These are phyloP conservation scores for Aspergillus sp. DNA, from an alignment of 2,329 filamentous ascomycete species.

Conservation along the genomic window DNA sequence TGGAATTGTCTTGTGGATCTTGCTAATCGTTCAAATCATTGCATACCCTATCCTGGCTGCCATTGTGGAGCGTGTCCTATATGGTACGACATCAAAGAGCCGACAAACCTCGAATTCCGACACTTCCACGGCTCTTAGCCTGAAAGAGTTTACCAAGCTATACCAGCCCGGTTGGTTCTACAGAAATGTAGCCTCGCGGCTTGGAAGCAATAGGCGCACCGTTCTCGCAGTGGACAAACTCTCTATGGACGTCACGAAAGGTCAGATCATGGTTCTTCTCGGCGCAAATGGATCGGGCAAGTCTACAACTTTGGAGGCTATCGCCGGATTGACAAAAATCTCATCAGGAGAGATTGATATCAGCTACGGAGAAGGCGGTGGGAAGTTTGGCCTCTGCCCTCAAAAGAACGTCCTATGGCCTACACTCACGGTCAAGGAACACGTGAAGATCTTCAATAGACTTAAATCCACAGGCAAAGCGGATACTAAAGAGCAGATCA, in stretches of 20 bases:
- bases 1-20: conserved; percentile 73
- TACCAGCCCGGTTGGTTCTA: conserved; percentile 67
- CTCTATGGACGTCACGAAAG: conserved; percentile 67
- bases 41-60: conserved; percentile 74
- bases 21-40: conserved; percentile 74
- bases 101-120: conserved; percentile 42
- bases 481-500: conserved; percentile 59
- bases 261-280: conserved; percentile 81
- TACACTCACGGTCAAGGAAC: conserved; percentile 79
- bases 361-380: conserved; percentile 72
- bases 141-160: conserved; percentile 73
- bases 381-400: conserved; percentile 80
- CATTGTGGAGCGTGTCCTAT: conserved; percentile 68
- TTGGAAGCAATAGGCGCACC: conserved; percentile 55
- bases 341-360: conserved; percentile 75
- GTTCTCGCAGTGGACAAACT: conserved; percentile 78
- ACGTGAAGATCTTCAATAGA: conserved; percentile 77
- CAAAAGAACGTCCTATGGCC: conserved; percentile 96
- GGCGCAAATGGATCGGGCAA: conserved; percentile 91
- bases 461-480: conserved; percentile 64
- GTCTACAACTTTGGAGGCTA: conserved; percentile 82
- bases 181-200: conserved; percentile 42
- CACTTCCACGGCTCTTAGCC: conserved; percentile 60
- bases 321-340: conserved; percentile 76
- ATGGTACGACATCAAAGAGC: conserved; percentile 68